Evolutionary conservation across 148 eudicot genomes (phyloP), one percentile per base, ranked within the genome.

Genomic region (Vaccinium macrocarpon): DNA sequence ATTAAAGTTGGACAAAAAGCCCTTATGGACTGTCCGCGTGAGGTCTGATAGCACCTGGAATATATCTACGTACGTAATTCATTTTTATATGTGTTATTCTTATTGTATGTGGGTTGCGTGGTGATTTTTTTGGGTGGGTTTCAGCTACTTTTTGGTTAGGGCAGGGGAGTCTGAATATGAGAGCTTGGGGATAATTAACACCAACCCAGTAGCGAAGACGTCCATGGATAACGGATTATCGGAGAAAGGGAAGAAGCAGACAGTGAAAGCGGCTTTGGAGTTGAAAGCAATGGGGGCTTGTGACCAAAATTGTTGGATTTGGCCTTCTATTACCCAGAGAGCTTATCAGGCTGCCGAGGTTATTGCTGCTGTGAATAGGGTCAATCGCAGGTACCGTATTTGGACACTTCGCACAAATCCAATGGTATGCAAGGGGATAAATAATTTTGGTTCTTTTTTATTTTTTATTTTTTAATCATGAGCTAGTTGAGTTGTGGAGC

Each of bases 251-350:
- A 93, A 90, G 88, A 90, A 88, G 73, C 98, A 97, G 89, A 89
- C 93, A 2, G 88, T 97, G 46, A 93, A 75, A 80, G 95, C 98
- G 13, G 98, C 97, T 70, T 82, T 95, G 56, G 90, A 84, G 16
- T 83, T 97, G 86, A 90, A 88, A 90, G 83, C 86, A 72, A 87
- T 94, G 91, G 92, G 89, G 78, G 97, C 98, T 78, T 97, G 99
- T 90, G 96, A 93, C 23, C 89, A 87, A 13, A 97, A 89, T 84
- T 97, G 97, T 64, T 97, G 99, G 99, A 94, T 97, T 85, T 97
- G 99, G 99, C 99, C 99, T 93, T 93, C 98, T 12, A 97, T 97
- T 62, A 97, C 99, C 71, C 99, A 97, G 87, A 88, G 99, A 72
- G 94, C 99, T 90, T 97, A 97, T 71, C 99, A 97, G 68, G 92